Evolutionary conservation across 257 asterid genomes (phyloP).

Genomic region (Primulina tabacum): DNA sequence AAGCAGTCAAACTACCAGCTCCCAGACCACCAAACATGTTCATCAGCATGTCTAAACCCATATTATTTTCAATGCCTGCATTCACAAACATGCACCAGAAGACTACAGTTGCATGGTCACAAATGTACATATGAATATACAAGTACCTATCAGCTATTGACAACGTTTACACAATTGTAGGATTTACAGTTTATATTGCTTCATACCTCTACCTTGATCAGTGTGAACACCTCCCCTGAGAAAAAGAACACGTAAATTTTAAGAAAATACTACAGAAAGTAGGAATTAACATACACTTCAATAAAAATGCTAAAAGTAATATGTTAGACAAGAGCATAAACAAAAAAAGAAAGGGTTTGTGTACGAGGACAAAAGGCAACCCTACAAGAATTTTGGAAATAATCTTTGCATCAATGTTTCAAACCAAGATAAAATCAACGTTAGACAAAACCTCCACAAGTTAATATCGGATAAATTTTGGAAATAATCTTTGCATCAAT

Average conservation of each 20-base stretch:
- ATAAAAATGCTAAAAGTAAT: too few relatives aligned
- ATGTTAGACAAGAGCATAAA: too few relatives aligned
- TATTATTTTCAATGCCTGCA: conserved; percentile 33
- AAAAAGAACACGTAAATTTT: conserved; percentile 4
- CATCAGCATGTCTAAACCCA: conserved; percentile 45
- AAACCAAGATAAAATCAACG: too few relatives aligned
- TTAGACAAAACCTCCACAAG: too few relatives aligned
- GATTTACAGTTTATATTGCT: conserved; percentile 17
- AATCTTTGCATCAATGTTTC: too few relatives aligned
- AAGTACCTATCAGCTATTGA: neutral
- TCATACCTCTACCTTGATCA: conserved; percentile 37
- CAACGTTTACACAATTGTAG: neutral
- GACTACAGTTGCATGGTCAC: conserved; percentile 7
- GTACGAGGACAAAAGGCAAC: too few relatives aligned
- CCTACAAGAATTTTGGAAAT: too few relatives aligned
- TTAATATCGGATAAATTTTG: too few relatives aligned
- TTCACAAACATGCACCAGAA: neutral
- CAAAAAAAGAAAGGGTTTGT: too few relatives aligned
- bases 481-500: too few relatives aligned
- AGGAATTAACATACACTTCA: neutral
- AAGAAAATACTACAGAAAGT: neutral
- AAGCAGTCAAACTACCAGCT: conserved; percentile 39
- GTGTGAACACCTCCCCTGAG: conserved; percentile 44
- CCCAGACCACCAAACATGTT: conserved; percentile 59
- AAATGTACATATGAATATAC: neutral